Base-by-base conservation (phyloP, 192 early-diverging fungal species). In the Entophlyctis luteolus region DNA sequence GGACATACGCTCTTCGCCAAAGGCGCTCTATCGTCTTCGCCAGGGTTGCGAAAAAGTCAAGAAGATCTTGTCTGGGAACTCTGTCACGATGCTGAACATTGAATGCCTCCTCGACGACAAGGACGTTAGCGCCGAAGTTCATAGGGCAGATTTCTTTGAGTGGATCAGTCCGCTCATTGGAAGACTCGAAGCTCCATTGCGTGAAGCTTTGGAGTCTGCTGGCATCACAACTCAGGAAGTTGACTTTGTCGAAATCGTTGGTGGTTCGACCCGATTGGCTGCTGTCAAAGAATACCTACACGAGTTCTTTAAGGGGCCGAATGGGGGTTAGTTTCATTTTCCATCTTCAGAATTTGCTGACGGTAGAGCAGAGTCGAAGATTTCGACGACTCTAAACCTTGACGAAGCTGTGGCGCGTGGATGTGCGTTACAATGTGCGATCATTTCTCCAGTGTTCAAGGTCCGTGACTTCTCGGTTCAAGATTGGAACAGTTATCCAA, bases 341-440 rank as follows among this genome's bases (percentile, higher is more conserved):
- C n/a, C n/a, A n/a, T n/a, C n/a, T n/a, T n/a, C n/a, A n/a, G n/a
- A n/a, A n/a, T n/a, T n/a, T n/a, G n/a, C n/a, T n/a, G n/a, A n/a
- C n/a, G n/a, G n/a, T n/a, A n/a, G n/a, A n/a, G n/a, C n/a, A n/a
- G 66, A 72, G 47, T 72, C 74, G 65, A 84, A 94, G 63, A 77
- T 96, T 20, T 89, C 89, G 56, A 91, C 88, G 65, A 96, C 93
- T 70, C 84, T 98, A 66, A 98, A 98, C 86, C 91, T 94, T 76
- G 96, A 98, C 71, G 96, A 98, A 81, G 94, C 94, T 42, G 87
- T 95, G 71, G 89, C 96, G 28, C 92, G 96, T 73, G 96, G 96
- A 70, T 91, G 90, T 65, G 96, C 94, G 35, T 82, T 98, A 39
- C 90, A 93, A 81, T 98, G 96, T 80, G 96, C 96, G 71, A 95